Conservation (phyloP, 2,329 filamentous ascomycete species). For the Clarireedia sp. region DNA sequence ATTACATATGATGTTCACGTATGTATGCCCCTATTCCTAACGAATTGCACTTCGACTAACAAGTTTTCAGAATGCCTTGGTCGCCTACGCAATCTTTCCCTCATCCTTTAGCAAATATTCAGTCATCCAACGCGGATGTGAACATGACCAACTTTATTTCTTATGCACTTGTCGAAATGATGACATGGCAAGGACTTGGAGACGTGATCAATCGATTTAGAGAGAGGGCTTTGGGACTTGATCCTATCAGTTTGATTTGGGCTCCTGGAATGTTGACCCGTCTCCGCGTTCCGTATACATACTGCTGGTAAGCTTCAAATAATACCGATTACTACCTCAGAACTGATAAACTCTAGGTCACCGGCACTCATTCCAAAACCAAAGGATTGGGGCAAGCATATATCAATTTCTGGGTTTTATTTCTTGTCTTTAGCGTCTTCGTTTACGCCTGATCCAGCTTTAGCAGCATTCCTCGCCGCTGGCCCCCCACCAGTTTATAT, state of each 20-base stretch:
- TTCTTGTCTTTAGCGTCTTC: slow-evolving; percentile 61
- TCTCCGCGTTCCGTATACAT: slow-evolving; percentile 75
- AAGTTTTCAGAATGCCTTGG: slow-evolving; percentile 51
- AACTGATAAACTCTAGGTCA: slow-evolving; percentile 38
- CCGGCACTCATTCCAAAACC: slow-evolving; percentile 73
- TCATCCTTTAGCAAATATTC: slow-evolving; percentile 62
- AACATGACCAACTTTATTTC: slow-evolving; percentile 60
- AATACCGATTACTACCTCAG: background rate
- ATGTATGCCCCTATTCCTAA: slow-evolving; percentile 30
- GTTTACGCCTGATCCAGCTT: slow-evolving; percentile 57
- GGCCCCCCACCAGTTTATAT: slow-evolving; percentile 73
- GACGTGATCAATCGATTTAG: slow-evolving; percentile 88
- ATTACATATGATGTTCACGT: slow-evolving; percentile 85
- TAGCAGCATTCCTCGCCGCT: slow-evolving; percentile 57
- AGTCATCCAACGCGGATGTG: slow-evolving; percentile 54
- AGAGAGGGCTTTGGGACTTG: slow-evolving; percentile 63
- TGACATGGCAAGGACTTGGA: slow-evolving; percentile 72
- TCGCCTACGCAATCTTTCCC: slow-evolving; percentile 63
- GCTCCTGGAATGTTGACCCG: slow-evolving; percentile 72
- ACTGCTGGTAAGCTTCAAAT: slow-evolving; percentile 58
- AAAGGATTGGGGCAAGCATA: slow-evolving; percentile 63
- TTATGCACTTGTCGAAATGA: slow-evolving; percentile 61
- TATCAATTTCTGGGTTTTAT: slow-evolving; percentile 69
- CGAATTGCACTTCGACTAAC: background rate
- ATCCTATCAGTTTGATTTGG: slow-evolving; percentile 72